Conservation (phyloP, 2,329 filamentous ascomycete species). For the Cephalotrichum gorgonifer region DNA sequence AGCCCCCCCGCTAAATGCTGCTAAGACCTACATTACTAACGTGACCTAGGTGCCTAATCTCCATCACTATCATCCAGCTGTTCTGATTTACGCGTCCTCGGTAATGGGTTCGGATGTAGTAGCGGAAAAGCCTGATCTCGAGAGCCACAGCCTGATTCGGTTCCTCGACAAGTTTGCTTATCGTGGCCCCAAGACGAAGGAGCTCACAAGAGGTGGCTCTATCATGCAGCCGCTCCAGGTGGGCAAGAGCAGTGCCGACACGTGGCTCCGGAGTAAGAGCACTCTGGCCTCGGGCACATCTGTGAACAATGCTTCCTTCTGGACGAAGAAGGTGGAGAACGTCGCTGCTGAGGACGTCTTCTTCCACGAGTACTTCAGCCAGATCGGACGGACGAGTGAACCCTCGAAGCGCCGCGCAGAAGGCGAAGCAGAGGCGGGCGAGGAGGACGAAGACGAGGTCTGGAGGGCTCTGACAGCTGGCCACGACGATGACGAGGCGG, state of each 20-base stretch:
- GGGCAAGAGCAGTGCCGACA: constrained; percentile 41
- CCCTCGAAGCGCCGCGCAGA: constrained; percentile 37
- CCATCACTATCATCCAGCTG: constrained; percentile 85
- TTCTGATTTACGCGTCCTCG: constrained; percentile 69
- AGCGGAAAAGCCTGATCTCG: constrained; percentile 81
- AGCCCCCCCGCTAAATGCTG: neutral
- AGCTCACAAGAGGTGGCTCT: constrained; percentile 62
- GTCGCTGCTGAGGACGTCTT: constrained; percentile 89
- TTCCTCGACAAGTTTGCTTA: constrained; percentile 99
- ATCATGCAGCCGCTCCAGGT: constrained; percentile 87
- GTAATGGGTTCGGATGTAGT: constrained; percentile 60
- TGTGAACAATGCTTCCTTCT: constrained; percentile 84
- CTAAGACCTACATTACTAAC: constrained; percentile 3
- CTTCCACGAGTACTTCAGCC: constrained; percentile 94
- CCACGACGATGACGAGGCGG: constrained; percentile 31
- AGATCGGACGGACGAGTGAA: constrained; percentile 53
- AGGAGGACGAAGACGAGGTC: constrained; percentile 52
- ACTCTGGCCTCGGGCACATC: constrained; percentile 23
- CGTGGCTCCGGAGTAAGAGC: constrained; percentile 42
- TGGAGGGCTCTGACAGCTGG: constrained; percentile 84
- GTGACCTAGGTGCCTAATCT: constrained; percentile 48
- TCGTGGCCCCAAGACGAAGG: constrained; percentile 71
- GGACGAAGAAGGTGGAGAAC: constrained; percentile 80
- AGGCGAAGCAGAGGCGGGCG: constrained; percentile 42
- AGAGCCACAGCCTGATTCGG: constrained; percentile 82